Evolutionary conservation across 495 filamentous ascomycete genomes (phyloP).

Genomic region (Oidiodendron maius): DNA sequence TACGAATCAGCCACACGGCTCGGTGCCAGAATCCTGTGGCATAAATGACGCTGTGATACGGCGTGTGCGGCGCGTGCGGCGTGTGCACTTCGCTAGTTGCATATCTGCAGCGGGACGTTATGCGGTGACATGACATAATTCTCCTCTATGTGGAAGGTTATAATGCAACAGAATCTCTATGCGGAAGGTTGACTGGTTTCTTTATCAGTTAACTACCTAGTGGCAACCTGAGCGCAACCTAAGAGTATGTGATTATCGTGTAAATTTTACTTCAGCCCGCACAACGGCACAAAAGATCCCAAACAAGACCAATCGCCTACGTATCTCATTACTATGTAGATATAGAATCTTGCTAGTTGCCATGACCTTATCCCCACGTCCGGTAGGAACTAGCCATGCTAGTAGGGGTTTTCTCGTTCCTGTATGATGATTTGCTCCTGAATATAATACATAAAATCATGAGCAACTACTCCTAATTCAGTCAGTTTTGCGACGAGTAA

Average conservation of each 20-base stretch:
- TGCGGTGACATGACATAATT: background rate
- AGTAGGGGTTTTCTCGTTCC: too few relatives aligned
- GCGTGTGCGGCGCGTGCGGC: background rate
- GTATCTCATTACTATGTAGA: background rate
- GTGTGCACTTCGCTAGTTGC: background rate
- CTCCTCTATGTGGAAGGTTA: background rate
- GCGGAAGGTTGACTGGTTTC: background rate
- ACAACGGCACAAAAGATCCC: background rate
- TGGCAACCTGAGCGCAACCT: too few relatives aligned
- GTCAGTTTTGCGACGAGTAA: too few relatives aligned
- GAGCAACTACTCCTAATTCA: too few relatives aligned
- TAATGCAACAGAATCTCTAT: background rate
- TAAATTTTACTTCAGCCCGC: background rate
- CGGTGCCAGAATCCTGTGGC: background rate
- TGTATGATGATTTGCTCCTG: too few relatives aligned
- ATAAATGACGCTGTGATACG: background rate
- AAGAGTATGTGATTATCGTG: background rate
- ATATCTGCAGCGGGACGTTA: too few relatives aligned
- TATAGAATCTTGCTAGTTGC: background rate
- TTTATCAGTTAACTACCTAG: background rate
- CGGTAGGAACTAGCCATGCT: too few relatives aligned
- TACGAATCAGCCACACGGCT: background rate
- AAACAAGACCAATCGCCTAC: background rate
- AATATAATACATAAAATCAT: too few relatives aligned
- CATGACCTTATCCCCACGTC: too few relatives aligned